Percentiles rank a stretch among this genome's conserved stretches.
These are phyloP conservation scores for Fagopyrum tataricum DNA, from an alignment of 148 eudicot species.

Conservation along the genomic window DNA sequence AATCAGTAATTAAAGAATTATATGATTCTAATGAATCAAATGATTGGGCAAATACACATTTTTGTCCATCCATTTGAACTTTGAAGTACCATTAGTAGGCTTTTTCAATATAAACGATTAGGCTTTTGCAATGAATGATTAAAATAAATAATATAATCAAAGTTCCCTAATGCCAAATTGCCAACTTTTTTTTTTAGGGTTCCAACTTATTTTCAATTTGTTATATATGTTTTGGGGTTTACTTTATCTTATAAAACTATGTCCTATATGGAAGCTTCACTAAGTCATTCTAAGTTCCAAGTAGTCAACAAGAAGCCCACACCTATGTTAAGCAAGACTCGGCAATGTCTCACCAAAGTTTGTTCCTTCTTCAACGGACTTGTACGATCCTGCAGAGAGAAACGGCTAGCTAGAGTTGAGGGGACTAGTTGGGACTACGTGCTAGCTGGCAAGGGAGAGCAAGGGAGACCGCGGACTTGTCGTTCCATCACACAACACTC, in stretches of 20 bases:
- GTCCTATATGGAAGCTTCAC: background rate
- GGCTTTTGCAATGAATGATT: background rate
- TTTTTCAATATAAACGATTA: background rate
- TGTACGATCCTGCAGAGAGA: too few species aligned
- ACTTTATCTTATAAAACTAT: background rate
- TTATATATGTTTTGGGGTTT: background rate
- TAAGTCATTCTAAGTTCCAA: too few species aligned
- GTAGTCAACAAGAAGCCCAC: too few species aligned
- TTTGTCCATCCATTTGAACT: background rate
- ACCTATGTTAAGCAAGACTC: too few species aligned
- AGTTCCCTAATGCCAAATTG: background rate
- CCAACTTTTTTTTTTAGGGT: background rate
- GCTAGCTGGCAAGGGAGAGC: too few species aligned
- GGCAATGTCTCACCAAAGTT: too few species aligned
- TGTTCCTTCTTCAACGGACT: too few species aligned
- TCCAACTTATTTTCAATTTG: background rate
- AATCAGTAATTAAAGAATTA: background rate
- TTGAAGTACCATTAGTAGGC: slow-evolving; percentile 8
- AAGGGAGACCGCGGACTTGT: too few species aligned
- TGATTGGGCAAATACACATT: slow-evolving; percentile 9
- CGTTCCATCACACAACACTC: too few species aligned
- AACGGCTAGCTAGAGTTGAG: too few species aligned
- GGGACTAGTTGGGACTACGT: too few species aligned
- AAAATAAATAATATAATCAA: background rate
- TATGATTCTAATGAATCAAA: background rate